Conservation (phyloP, 306 rosid genomes). For the Ziziphus jujuba region DNA sequence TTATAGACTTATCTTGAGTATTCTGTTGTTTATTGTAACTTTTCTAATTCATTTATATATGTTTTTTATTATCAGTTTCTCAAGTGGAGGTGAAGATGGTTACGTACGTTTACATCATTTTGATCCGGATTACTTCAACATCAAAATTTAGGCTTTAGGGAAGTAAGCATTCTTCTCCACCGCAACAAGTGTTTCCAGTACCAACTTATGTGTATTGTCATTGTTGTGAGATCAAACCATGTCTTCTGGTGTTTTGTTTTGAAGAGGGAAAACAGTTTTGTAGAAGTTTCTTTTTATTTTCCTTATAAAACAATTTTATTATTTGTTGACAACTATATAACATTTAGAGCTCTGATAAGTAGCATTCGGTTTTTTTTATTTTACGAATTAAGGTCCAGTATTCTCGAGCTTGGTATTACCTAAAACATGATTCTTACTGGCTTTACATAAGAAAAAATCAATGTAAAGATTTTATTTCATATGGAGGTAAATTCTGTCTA, state of each 20-base stretch:
- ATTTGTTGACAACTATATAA: background rate
- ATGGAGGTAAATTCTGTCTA: no score
- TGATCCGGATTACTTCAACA: slow-evolving; percentile 83
- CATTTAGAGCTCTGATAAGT: no score
- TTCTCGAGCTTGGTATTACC: no score
- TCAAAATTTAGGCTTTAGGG: slow-evolving; percentile 52
- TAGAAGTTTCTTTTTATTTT: slow-evolving; percentile 18
- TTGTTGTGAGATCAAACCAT: slow-evolving; percentile 6
- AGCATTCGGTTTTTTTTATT: no score
- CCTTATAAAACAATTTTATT: background rate
- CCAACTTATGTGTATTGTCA: background rate
- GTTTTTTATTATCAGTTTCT: slow-evolving; percentile 47
- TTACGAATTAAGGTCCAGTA: no score
- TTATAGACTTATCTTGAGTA: no score
- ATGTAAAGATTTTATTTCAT: no score
- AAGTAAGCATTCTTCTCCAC: slow-evolving; percentile 2
- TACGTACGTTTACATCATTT: slow-evolving; percentile 90
- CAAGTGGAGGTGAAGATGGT: slow-evolving; percentile 99
- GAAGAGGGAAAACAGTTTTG: slow-evolving; percentile 24
- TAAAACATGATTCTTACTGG: no score
- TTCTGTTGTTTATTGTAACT: background rate
- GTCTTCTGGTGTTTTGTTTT: background rate
- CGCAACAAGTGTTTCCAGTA: background rate
- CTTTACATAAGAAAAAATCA: no score
- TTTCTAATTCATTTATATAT: background rate